phyloP scores from a whole-genome alignment of 176 grass and related monocot genomes.

The Pontederia crassipes region DNA sequence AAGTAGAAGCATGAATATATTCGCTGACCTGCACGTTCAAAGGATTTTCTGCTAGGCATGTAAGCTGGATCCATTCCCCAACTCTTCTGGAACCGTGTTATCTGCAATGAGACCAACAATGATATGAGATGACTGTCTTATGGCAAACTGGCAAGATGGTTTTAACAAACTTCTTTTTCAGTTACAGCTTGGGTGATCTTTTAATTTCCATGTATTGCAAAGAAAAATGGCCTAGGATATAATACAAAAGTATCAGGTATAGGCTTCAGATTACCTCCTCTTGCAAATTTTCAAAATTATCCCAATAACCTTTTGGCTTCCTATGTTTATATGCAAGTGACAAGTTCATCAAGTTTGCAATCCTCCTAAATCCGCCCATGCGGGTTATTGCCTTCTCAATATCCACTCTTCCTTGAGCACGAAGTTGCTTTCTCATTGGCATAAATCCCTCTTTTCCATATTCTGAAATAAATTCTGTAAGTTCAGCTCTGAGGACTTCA shows the following conservation, averaged over 20 bases:
- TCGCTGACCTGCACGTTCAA: constrained; percentile 76
- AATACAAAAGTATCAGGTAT: background rate
- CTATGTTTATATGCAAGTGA: constrained; percentile 79
- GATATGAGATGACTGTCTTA: no score
- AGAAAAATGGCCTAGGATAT: background rate
- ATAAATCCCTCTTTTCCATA: constrained; percentile 83
- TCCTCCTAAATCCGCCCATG: constrained; percentile 86
- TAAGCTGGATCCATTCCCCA: constrained; percentile 88
- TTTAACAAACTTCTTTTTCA: no score
- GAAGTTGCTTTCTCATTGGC: constrained; percentile 94
- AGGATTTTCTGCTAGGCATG: constrained; percentile 90
- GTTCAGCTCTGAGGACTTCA: constrained; percentile 66
- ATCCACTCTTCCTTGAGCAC: constrained; percentile 76
- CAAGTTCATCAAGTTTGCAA: constrained; percentile 69
- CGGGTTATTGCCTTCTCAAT: constrained; percentile 97
- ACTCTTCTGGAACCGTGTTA: constrained; percentile 67
- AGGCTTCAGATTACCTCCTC: constrained; percentile 49
- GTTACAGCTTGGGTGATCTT: no score
- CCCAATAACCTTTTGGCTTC: constrained; percentile 95
- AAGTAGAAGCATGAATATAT: background rate
- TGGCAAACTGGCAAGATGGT: no score
- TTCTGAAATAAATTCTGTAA: constrained; percentile 51
- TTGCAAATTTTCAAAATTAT: constrained; percentile 92
- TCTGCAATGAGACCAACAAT: constrained; percentile 29
- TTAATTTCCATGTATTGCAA: background rate